Conservation (phyloP, 2,329 filamentous ascomycete genomes). For the Aspergillus sp. region DNA sequence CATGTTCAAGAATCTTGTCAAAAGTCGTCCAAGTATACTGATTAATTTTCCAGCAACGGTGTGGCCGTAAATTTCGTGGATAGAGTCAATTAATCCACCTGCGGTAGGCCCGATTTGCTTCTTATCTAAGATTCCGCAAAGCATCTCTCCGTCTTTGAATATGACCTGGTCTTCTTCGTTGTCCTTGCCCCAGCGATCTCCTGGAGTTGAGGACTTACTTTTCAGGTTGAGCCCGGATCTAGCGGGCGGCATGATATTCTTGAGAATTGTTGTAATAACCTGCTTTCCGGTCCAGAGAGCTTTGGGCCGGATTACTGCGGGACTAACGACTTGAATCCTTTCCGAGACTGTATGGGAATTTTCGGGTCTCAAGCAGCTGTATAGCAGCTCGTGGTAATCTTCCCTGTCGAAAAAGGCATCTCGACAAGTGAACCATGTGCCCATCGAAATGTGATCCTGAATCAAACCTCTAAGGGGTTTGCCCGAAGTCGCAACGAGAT, state of each 20-base stretch:
- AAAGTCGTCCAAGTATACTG: conserved; percentile 81
- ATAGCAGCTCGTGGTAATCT: conserved; percentile 92
- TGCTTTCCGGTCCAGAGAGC: conserved; percentile 95
- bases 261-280: conserved; percentile 85
- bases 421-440: conserved; percentile 82
- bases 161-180: conserved; percentile 77
- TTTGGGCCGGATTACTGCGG: conserved; percentile 77
- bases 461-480: conserved; percentile 94
- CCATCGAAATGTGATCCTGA: conserved; percentile 97
- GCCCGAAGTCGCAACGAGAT: conserved; percentile 88
- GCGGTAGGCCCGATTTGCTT: conserved; percentile 85
- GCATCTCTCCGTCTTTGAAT: conserved; percentile 81
- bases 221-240: conserved; percentile 76
- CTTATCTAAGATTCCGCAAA: conserved; percentile 92
- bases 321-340: conserved; percentile 75
- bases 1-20: conserved; percentile 90
- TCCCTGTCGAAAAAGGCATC: conserved; percentile 87
- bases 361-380: conserved; percentile 84
- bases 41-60: conserved; percentile 82
- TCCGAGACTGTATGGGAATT: conserved; percentile 83
- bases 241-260: conserved; percentile 80
- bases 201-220: conserved; percentile 74
- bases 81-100: conserved; percentile 84
- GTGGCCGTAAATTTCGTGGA: conserved; percentile 92
- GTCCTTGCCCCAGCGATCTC: conserved; percentile 71